phyloP scores from a whole-genome alignment of 2,329 filamentous ascomycete genomes.

The Hortaea werneckii region DNA sequence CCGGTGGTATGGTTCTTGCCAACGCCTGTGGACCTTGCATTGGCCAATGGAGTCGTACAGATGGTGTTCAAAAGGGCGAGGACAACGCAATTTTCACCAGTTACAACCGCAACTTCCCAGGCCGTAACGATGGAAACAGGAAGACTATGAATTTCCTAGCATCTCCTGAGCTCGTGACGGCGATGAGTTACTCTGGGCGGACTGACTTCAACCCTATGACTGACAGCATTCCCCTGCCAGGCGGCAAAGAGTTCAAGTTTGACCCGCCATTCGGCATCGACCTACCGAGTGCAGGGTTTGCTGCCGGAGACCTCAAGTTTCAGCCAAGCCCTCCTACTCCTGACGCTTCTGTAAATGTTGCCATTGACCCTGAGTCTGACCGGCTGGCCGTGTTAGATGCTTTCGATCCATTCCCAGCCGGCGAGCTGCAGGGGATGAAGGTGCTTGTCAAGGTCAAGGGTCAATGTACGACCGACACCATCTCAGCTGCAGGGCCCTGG shows the following conservation, averaged over 20 bases:
- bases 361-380: slow-evolving; percentile 76
- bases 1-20: slow-evolving; percentile 80
- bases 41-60: slow-evolving; percentile 88
- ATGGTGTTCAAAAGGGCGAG: slow-evolving; percentile 73
- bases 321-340: slow-evolving; percentile 62
- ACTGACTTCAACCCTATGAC: slow-evolving; percentile 96
- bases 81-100: slow-evolving; percentile 91
- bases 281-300: slow-evolving; percentile 65
- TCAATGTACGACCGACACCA: slow-evolving; percentile 98
- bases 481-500: slow-evolving; percentile 93
- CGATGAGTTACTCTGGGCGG: slow-evolving; percentile 82
- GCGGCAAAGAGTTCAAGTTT: slow-evolving; percentile 74
- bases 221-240: slow-evolving; percentile 69
- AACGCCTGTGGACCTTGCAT: slow-evolving; percentile 64
- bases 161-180: slow-evolving; percentile 91
- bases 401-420: slow-evolving; percentile 67
- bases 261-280: slow-evolving; percentile 55
- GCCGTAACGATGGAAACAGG: slow-evolving; percentile 91
- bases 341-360: slow-evolving; percentile 59
- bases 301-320: slow-evolving; percentile 64
- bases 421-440: slow-evolving; percentile 64
- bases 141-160: slow-evolving; percentile 98
- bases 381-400: slow-evolving; percentile 86
- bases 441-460: slow-evolving; percentile 95
- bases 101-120: slow-evolving; percentile 97